Evolutionary conservation across 257 asterid species (phyloP).

Genomic region (Ajuga chamaepitys): DNA sequence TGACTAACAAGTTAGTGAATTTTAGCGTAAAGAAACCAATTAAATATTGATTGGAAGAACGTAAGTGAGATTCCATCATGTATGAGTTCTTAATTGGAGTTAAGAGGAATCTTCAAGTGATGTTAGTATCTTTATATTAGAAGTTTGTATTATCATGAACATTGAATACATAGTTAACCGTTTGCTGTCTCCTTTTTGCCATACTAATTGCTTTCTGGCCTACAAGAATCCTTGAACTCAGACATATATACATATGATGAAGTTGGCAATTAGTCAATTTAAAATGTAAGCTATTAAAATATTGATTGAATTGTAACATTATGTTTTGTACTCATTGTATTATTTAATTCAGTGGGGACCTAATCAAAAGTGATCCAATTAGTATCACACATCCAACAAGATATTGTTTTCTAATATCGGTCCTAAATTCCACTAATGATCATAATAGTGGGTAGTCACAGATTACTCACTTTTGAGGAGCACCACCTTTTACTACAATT

Average conservation of each 20-base stretch:
- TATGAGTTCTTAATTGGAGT: background rate
- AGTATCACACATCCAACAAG: conserved; percentile 13
- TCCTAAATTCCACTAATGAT: conserved; percentile 19
- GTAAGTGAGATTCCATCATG: too few species aligned
- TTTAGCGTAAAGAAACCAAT: too few species aligned
- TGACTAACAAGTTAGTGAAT: too few species aligned
- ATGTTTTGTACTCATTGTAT: background rate
- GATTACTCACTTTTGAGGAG: conserved; percentile 10
- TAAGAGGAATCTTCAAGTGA: background rate
- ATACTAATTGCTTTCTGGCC: conserved; percentile 26
- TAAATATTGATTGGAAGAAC: too few species aligned
- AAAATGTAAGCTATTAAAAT: background rate
- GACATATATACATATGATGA: conserved; percentile 6
- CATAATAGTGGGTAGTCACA: conserved; percentile 21
- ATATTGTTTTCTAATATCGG: conserved; percentile 15
- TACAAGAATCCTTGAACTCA: conserved; percentile 20
- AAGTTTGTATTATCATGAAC: background rate
- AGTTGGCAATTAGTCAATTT: conserved; percentile 5
- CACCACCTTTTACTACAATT: background rate
- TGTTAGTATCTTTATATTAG: background rate
- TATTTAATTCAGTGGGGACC: conserved; percentile 17
- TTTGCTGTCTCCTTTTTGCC: conserved; percentile 28
- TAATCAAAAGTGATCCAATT: background rate
- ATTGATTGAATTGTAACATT: background rate
- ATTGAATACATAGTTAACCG: background rate